Conservation (phyloP, 164 flowering plant genomes). For the Umbilicus rupestris region DNA sequence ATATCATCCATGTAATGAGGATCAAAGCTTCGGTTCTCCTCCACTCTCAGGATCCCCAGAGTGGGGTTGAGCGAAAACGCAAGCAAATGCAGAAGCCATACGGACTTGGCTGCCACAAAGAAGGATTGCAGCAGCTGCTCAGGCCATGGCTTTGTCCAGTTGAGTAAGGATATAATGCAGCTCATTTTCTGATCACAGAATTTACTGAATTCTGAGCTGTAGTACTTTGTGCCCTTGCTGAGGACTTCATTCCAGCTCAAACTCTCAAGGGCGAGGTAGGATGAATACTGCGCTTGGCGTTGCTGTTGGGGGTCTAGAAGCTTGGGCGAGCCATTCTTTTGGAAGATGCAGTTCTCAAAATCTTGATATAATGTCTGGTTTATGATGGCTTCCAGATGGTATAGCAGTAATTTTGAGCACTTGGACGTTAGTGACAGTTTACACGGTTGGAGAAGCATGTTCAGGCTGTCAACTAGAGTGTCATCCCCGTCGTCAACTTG, state of each 20-base stretch:
- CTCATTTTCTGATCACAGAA: constrained; percentile 97
- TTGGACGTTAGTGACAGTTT: constrained; percentile 43
- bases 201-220: constrained; percentile 84
- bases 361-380: constrained; percentile 83
- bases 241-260: constrained; percentile 92
- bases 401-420: constrained; percentile 51
- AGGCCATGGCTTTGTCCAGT: constrained; percentile 85
- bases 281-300: constrained; percentile 55
- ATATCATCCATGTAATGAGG: constrained; percentile 77
- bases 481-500: constrained; percentile 47
- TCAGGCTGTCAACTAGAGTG: constrained; percentile 40
- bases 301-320: constrained; percentile 60
- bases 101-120: constrained; percentile 79
- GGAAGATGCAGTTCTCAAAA: constrained; percentile 72
- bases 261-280: constrained; percentile 62
- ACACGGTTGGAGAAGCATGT: constrained; percentile 59
- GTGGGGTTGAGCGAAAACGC: constrained; percentile 82
- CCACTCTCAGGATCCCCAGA: constrained; percentile 59
- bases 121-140: constrained; percentile 88
- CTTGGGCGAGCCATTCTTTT: constrained; percentile 66
- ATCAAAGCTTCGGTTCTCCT: constrained; percentile 64
- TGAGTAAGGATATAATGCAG: constrained; percentile 50
- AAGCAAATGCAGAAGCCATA: constrained; percentile 87
- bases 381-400: constrained; percentile 78
- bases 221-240: constrained; percentile 81